These are phyloP conservation scores for Climacium dendroides DNA, from an alignment of 225 moss, liverwort and hornwort species.

Conservation along the genomic window DNA sequence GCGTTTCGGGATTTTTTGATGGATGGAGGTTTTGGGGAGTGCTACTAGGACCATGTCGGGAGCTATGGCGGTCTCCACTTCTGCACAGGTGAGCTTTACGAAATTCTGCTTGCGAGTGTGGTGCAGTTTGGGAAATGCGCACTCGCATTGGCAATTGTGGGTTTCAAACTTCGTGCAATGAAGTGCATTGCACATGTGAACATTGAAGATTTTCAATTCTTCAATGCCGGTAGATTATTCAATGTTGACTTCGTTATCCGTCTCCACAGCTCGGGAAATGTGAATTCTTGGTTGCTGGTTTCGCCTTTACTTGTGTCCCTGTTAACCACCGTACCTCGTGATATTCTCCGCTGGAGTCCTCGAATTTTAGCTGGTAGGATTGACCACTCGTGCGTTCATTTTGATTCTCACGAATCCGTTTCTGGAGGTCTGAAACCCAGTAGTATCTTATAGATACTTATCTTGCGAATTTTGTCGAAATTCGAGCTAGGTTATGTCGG, in stretches of 20 bases:
- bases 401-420: background rate
- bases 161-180: background rate
- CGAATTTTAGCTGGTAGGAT: background rate
- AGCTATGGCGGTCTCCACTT: background rate
- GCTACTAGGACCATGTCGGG: slow-evolving; percentile 4
- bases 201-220: background rate
- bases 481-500: background rate
- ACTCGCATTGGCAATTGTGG: background rate
- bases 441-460: background rate
- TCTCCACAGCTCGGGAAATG: background rate
- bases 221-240: background rate
- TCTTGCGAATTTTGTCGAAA: background rate
- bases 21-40: slow-evolving; percentile 4
- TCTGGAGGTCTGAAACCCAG: background rate
- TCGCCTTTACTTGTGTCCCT: background rate
- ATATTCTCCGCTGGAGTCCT: background rate
- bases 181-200: background rate
- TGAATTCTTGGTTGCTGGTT: background rate
- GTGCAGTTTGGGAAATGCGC: background rate
- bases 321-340: background rate
- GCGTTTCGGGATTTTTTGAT: background rate
- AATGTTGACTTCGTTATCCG: background rate
- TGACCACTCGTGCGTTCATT: background rate
- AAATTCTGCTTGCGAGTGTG: background rate
- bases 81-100: slow-evolving; percentile 2